phyloP scores from a whole-genome alignment of 192 early-diverging fungal genomes.

The Coemansia sp. region DNA sequence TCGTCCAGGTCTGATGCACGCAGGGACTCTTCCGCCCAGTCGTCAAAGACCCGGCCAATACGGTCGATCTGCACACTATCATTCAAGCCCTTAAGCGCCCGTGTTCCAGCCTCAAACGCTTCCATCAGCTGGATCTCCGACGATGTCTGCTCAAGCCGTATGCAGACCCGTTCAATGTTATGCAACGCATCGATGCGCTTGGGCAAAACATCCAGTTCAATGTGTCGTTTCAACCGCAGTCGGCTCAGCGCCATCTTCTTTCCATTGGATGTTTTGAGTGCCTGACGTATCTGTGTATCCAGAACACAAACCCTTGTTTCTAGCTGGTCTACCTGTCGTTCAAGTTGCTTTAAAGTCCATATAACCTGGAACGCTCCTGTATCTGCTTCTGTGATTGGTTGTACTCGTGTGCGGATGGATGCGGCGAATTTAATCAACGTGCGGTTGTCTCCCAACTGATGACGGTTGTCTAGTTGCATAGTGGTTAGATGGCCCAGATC shows the following conservation, averaged over 20 bases:
- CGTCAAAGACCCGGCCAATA: slow-evolving; percentile 18
- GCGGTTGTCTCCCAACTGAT: neutral
- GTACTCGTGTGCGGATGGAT: neutral
- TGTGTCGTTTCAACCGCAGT: slow-evolving; percentile 22
- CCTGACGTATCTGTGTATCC: slow-evolving; percentile 13
- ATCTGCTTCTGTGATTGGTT: slow-evolving; percentile 16
- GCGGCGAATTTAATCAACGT: slow-evolving; percentile 40
- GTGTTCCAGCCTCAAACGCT: slow-evolving; percentile 28
- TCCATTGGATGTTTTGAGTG: slow-evolving; percentile 11
- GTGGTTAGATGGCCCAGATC: slow-evolving; percentile 12
- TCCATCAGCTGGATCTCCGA: slow-evolving; percentile 42
- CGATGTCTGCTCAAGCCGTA: slow-evolving; percentile 37
- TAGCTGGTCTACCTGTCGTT: slow-evolving; percentile 14
- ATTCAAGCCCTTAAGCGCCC: slow-evolving; percentile 28
- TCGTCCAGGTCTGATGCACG: slow-evolving; percentile 10
- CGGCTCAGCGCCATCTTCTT: slow-evolving; percentile 20
- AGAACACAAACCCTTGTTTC: neutral
- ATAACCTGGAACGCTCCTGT: slow-evolving; percentile 31
- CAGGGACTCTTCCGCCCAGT: slow-evolving; percentile 33
- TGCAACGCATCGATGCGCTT: slow-evolving; percentile 26
- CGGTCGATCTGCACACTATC: slow-evolving; percentile 8
- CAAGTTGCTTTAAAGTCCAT: slow-evolving; percentile 13
- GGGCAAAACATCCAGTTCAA: slow-evolving; percentile 20
- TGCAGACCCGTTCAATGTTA: slow-evolving; percentile 21
- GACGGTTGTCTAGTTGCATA: neutral